Evolutionary conservation across 306 rosid species (phyloP), one percentile per base, ranked within the genome.

Genomic region (Hippophae tibetana): DNA sequence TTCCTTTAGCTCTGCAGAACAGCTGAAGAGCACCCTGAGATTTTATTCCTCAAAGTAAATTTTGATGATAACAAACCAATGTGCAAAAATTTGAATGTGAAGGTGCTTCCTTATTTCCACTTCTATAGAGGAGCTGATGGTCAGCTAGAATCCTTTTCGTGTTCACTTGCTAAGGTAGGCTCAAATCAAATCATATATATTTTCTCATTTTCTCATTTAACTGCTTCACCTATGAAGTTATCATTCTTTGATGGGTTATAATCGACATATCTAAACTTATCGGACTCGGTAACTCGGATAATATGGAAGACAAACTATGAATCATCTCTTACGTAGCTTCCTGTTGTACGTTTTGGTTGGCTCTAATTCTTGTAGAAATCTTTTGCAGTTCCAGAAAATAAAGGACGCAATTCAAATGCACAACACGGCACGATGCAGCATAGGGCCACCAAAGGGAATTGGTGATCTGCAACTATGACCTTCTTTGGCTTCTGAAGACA

Each of bases 101-200:
- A 73, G 88, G 97, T 88, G 59, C 97, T 93, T 77, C 99, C 99
- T 62, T 93, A 69, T 70, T 93, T 93, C 84, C 99, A 89, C 74
- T 93, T 93, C 57, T 93, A 93, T 71, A 89, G 99, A 53, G 99
- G 97, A 64, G 95, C 97, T 13, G 97, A 88, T 31, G 99, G 99
- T 44, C 94, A 82, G 69, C 76, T 93, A 58, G 99, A 93, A 68
- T 73, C 99, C 42, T 93, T 93, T 79, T 93, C 97, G 9, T 93
- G 99, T 78, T 93, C 97, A 55, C 99, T 93, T 50, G 95, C 95
- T 50, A 93, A 93, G 95, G 99, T 93, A 78, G 51, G 75, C 59
- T 47, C 38, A 31, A 10, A 43, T 43, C 13, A 26, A 43, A n/a
- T 10, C 8, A 14, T 12, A 26, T 52, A 14, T 52, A 3, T 5